Conservation (phyloP, 2,329 filamentous ascomycete species). For the Tolypocladium nubicola region DNA sequence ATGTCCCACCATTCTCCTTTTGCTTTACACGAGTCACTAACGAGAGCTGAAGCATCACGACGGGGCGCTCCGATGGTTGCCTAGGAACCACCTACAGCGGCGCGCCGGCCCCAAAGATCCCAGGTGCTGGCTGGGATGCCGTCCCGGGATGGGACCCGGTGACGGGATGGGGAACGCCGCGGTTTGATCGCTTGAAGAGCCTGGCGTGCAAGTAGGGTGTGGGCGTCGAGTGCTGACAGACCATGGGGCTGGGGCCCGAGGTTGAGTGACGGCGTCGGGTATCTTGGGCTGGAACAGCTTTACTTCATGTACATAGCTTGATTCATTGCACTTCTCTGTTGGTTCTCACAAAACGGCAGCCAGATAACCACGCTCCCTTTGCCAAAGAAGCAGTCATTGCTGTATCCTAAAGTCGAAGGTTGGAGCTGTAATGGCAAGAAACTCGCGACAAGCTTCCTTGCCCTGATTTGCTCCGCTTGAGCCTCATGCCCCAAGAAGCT, state of each 20-base stretch:
- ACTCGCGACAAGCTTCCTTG: no score
- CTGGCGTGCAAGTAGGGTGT: not conserved
- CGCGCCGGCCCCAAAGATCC: constrained; percentile 4
- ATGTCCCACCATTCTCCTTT: constrained; percentile 4
- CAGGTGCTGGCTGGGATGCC: constrained; percentile 6
- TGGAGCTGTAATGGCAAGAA: no score
- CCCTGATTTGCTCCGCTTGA: no score
- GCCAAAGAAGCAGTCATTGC: no score
- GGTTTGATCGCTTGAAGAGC: constrained; percentile 4
- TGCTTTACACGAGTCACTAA: not conserved
- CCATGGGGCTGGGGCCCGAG: not conserved
- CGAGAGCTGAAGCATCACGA: constrained; percentile 19
- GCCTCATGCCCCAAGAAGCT: no score
- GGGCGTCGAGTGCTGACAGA: not conserved
- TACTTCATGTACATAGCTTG: no score
- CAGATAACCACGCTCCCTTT: no score
- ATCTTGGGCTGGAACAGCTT: not conserved
- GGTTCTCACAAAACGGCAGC: no score
- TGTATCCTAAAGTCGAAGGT: no score
- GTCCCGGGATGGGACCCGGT: constrained; percentile 7
- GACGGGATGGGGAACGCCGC: constrained; percentile 6
- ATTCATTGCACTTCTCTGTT: no score
- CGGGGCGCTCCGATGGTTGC: constrained; percentile 22
- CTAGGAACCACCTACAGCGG: constrained; percentile 14
- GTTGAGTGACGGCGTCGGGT: no score